Evolutionary conservation across 2,329 filamentous ascomycete genomes (phyloP).

Genomic region (Cladophialophora bantiana): DNA sequence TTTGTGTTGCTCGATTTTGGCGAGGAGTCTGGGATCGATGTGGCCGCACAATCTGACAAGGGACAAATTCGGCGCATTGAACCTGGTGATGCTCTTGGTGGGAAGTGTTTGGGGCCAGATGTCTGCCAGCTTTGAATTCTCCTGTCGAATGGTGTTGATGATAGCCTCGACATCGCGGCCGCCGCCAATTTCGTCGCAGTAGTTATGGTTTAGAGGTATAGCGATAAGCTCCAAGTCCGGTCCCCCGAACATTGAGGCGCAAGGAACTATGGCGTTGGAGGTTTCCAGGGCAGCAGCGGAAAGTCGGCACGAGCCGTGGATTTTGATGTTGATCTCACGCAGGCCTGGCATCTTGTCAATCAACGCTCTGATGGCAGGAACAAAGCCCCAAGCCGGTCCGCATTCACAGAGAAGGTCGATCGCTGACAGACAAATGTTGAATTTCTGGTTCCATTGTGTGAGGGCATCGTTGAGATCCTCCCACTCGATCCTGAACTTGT

Average conservation of each 20-base stretch:
- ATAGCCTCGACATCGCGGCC: neutral
- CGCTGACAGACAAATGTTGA: neutral
- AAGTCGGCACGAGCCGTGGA: neutral
- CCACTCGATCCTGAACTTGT: constrained; percentile 18
- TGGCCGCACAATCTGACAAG: constrained; percentile 15
- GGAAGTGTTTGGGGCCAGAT: constrained; percentile 1
- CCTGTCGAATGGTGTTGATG: neutral
- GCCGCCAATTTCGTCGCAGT: neutral
- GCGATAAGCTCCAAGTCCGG: constrained; percentile 10
- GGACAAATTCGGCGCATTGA: constrained; percentile 7
- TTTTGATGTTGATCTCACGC: constrained; percentile 4
- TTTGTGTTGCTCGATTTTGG: neutral
- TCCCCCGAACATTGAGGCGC: constrained; percentile 7
- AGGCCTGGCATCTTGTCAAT: constrained; percentile 6
- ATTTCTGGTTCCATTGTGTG: neutral
- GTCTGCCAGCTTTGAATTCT: neutral
- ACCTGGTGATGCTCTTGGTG: neutral
- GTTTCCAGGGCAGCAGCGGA: constrained; percentile 18
- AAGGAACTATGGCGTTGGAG: constrained; percentile 13
- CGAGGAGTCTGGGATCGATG: neutral
- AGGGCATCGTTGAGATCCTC: neutral
- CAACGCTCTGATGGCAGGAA: neutral
- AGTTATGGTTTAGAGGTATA: neutral
- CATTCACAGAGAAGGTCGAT: constrained; percentile 19
- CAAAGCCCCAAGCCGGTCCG: constrained; percentile 11